Percentiles rank a stretch among this genome's conserved stretches.
phyloP scores from a whole-genome alignment of 2,329 filamentous ascomycete species.

The Aspergillus sp. region DNA sequence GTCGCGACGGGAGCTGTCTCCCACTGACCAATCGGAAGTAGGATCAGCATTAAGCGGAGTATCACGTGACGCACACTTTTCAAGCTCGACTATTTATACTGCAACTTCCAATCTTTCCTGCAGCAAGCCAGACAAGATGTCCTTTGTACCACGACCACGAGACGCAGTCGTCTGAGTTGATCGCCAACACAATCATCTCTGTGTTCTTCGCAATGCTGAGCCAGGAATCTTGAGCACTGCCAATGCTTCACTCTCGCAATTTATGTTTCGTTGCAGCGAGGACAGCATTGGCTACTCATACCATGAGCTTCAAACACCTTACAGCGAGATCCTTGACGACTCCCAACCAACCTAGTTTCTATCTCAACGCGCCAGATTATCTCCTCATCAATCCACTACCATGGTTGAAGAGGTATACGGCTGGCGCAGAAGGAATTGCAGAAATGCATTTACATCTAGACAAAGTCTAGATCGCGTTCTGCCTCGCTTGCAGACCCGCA shows the following conservation, averaged over 20 bases:
- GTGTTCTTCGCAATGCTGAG: too few relatives aligned
- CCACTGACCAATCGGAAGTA: constrained; percentile 18
- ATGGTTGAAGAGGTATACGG: constrained; percentile 88
- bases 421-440: constrained; percentile 75
- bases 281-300: too few relatives aligned
- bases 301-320: too few relatives aligned
- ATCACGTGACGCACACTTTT: constrained; percentile 35
- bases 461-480: constrained; percentile 23
- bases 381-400: constrained; percentile 65
- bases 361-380: constrained; percentile 70
- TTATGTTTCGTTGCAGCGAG: too few relatives aligned
- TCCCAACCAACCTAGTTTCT: too few relatives aligned
- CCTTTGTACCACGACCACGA: background rate
- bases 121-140: background rate
- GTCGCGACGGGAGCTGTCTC: background rate
- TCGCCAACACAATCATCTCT: too few relatives aligned
- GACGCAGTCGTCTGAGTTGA: background rate
- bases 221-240: too few relatives aligned
- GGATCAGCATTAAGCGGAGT: constrained; percentile 22
- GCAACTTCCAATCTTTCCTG: constrained; percentile 13
- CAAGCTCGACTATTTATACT: constrained; percentile 22
- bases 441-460: constrained; percentile 19
- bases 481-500: constrained; percentile 47
- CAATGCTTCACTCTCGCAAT: too few relatives aligned
- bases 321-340: too few relatives aligned